Base-by-base conservation (phyloP, 2,329 filamentous ascomycete genomes). In the Torrubiella hemipterigena region DNA sequence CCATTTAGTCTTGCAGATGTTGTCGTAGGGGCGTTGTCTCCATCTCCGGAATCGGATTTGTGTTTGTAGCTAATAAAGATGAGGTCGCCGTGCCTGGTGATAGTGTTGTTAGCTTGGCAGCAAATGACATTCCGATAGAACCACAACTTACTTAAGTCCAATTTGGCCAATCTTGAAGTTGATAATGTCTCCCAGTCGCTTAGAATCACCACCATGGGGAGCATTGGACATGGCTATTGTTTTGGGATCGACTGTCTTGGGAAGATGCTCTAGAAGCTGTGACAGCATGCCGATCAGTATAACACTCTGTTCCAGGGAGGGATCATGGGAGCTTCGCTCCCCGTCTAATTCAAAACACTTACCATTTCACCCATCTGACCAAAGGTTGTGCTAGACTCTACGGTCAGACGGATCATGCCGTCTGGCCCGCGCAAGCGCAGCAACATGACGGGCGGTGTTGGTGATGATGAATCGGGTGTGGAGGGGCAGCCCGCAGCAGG, bases 51-150 rank as follows among this genome's bases (percentile, higher is more conserved):
- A 24, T 49, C 46, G 16, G 47, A 31, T 41, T 61, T 54, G 45
- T 81, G 71, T 43, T 77, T 61, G 58, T 93, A 98, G 42, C 73
- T 77, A 42, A 96, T 64, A 56, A 86, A 98, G 41, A 98, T 74
- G 49, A 94, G 75, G 50, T 94, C 86, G 40, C 91, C 91, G 52
- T 98, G 85, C 39, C 82, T 91, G 37, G n/a, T n/a, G n/a, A n/a
- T 23, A 21, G 5, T 5, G 17, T 33, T 28, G 39, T 54, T 35
- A 51, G 44, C 31, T 41, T 26, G 29, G 48, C 37, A 51, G 45
- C 36, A 27, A 31, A 27, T 30, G 7, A 30, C 18, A n/a, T 29
- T 13, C 7, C 14, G 11, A 10, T 25, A 18, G 12, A 16, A 13
- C 12, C 10, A 14, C 23, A 28, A 42, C 58, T 39, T 58, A 73